Evolutionary conservation across 495 filamentous ascomycete genomes (phyloP), one percentile per base, ranked within the genome.

Genomic region (Mytilinidion resinicola): DNA sequence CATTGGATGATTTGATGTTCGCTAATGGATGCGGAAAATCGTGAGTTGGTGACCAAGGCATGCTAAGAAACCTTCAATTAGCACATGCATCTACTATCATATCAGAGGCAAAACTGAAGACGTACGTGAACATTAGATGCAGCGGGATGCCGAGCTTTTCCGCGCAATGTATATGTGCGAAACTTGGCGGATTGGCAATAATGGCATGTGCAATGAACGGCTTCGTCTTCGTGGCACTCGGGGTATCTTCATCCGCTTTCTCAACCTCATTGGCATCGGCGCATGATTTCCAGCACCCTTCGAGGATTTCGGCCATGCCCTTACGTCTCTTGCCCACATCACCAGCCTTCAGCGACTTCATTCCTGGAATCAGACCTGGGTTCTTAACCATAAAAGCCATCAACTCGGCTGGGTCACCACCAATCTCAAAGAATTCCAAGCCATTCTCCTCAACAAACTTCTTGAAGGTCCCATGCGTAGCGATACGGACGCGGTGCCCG

Each of bases 301-400:
- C 70, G 35, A 92, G 76, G 53, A 89, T 87, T 51, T 83, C 74
- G 47, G 79, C 82, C 77, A 91, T 88, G 8, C 80, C 82, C 33
- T 77, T 77, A 20, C 86, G 77, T n/a, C 84, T 76, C 60, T 80
- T 77, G 1, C 76, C 77, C 37, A 92, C 80, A 53, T 88, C 87
- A 10, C 88, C 88, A 41, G 75, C 81, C 43, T 80, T 79, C 17
- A 92, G 71, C 4, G 83, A 78, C 49, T 84, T 77, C 46, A 91
- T 75, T 11, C 81, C 81, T 0, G 88, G 88, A 72, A 91, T 85
- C 55, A 93, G 74, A 1, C 88, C 86, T 11, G 87, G 86, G 69
- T 93, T 89, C 67, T 89, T 89, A 19, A 91, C 87, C 88, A 91
- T 90, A 9, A 88, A 91, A 2, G 85, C 81, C 88, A 93, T 93